Evolutionary conservation across 768 basidiomycete species (phyloP).

Genomic region (Lactarius evosmus): DNA sequence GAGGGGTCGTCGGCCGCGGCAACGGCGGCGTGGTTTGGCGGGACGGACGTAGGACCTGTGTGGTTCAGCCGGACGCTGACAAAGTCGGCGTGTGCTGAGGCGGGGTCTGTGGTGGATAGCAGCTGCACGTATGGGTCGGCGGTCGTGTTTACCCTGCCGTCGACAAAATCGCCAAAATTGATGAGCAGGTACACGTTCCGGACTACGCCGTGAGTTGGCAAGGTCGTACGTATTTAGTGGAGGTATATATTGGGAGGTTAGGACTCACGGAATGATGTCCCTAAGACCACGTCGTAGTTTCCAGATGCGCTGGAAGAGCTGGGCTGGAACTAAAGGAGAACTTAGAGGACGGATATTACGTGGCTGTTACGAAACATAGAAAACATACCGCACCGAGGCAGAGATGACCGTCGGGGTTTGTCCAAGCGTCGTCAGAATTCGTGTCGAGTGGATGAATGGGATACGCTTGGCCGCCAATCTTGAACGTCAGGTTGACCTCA

Average conservation of each 20-base stretch:
- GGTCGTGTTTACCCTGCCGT: constrained; percentile 35
- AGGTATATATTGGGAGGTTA: background rate
- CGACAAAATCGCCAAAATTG: constrained; percentile 37
- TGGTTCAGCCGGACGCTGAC: constrained; percentile 52
- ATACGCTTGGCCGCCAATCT: constrained; percentile 34
- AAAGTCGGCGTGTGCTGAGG: constrained; percentile 59
- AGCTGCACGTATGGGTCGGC: constrained; percentile 67
- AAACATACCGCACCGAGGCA: constrained; percentile 35
- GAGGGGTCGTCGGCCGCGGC: background rate
- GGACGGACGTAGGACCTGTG: constrained; percentile 35
- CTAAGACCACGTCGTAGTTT: constrained; percentile 37
- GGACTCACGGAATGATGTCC: constrained; percentile 38
- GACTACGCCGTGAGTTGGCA: constrained; percentile 31
- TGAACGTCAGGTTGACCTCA: constrained; percentile 38
- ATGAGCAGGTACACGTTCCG: constrained; percentile 40
- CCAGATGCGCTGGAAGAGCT: constrained; percentile 27
- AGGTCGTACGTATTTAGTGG: background rate
- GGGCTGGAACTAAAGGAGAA: constrained; percentile 35
- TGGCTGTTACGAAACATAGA: background rate
- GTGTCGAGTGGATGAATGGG: constrained; percentile 40
- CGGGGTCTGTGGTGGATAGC: constrained; percentile 52
- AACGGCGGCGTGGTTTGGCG: background rate
- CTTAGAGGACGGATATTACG: background rate
- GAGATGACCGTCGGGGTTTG: constrained; percentile 32
- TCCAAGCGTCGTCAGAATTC: constrained; percentile 27